A percentile compares a stretch with the other conserved stretches of the same genome.
These are phyloP conservation scores for Niveomyces coronatus DNA, from an alignment of 2,329 filamentous ascomycete genomes.

Conservation along the genomic window DNA sequence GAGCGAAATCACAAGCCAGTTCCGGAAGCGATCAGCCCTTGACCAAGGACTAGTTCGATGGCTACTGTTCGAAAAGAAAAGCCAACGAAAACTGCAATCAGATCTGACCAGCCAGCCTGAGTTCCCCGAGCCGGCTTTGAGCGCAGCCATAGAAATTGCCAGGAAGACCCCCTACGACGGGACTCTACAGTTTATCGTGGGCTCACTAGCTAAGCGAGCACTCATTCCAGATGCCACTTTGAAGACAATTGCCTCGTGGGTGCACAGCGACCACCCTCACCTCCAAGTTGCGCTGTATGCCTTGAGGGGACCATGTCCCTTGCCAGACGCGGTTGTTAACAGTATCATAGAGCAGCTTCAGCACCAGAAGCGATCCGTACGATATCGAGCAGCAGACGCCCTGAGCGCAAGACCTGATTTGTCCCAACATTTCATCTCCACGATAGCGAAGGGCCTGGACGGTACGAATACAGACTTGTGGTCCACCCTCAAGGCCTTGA, in stretches of 20 bases:
- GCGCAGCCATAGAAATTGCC: not conserved
- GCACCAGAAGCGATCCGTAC: not conserved
- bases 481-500: not conserved
- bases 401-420: not conserved
- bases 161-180: not conserved
- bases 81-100: not conserved
- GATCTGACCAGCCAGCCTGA: not conserved
- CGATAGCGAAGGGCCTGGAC: not conserved
- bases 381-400: not conserved
- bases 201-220: not conserved
- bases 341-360: not conserved
- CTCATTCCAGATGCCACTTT: constrained; percentile 15
- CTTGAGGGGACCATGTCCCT: not conserved
- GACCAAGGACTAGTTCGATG: not conserved
- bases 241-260: constrained; percentile 11
- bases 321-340: not conserved
- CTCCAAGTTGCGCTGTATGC: constrained; percentile 11
- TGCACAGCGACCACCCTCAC: constrained; percentile 9
- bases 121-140: not conserved
- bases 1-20: constrained; percentile 17
- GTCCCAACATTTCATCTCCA: not conserved
- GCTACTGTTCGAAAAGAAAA: not conserved
- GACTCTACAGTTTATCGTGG: not conserved
- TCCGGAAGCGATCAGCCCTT: constrained; percentile 5
- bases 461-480: not conserved